Conservation (phyloP, 352 stramenopile genomes). For the Phytophthora constricta region DNA sequence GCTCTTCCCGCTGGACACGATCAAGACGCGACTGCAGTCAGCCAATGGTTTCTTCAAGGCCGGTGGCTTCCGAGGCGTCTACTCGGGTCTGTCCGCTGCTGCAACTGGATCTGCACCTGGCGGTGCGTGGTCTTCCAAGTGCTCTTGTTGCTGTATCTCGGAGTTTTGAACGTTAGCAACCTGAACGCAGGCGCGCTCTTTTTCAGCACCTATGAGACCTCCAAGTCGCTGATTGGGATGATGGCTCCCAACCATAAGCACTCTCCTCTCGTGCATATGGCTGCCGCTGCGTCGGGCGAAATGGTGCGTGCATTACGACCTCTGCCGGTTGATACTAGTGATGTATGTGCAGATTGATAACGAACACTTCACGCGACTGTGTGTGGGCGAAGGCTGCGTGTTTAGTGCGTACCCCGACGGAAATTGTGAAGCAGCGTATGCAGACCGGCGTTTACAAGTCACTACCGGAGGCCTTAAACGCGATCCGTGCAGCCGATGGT, state of each 20-base stretch:
- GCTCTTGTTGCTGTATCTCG: neutral
- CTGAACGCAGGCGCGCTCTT: conserved; percentile 89
- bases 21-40: conserved; percentile 98
- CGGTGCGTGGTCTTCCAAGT: conserved; percentile 53
- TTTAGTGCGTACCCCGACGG: conserved; percentile 98
- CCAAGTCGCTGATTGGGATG: conserved; percentile 77
- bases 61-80: conserved; percentile 95
- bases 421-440: conserved; percentile 99
- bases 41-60: conserved; percentile 97
- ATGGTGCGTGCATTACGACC: conserved; percentile 50
- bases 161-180: conserved; percentile 6
- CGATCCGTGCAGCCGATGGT: conserved; percentile 83
- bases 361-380: neutral
- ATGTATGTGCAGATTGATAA: neutral
- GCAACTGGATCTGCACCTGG: conserved; percentile 92
- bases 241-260: conserved; percentile 71
- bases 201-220: conserved; percentile 92
- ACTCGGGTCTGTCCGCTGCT: conserved; percentile 91
- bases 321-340: too few relatives aligned
- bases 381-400: conserved; percentile 84
- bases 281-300: conserved; percentile 94
- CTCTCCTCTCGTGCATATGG: conserved; percentile 95
- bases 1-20: conserved; percentile 98
- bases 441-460: conserved; percentile 94
- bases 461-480: conserved; percentile 66